A percentile compares a stretch with the other conserved stretches of the same genome.
These are phyloP conservation scores for Achlya hypogyna DNA, from an alignment of 352 stramenopile genomes.

Conservation along the genomic window DNA sequence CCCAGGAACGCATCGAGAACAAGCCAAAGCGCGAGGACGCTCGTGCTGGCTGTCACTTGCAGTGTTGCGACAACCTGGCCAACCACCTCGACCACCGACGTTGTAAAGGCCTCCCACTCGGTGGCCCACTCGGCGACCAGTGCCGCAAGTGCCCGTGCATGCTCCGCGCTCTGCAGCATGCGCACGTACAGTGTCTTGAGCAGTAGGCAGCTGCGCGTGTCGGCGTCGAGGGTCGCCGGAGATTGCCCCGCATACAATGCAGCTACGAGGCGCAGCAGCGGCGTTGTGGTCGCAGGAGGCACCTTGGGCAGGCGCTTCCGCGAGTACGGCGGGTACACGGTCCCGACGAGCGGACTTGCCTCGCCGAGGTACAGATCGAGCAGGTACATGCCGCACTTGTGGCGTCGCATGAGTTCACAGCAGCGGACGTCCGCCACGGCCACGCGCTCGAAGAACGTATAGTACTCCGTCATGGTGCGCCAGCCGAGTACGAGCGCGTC, in stretches of 20 bases:
- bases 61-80: conserved; percentile 4
- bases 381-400: conserved; percentile 18
- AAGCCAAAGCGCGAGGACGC: background rate
- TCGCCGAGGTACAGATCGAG: conserved; percentile 17
- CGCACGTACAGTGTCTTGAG: conserved; percentile 16
- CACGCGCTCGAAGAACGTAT: background rate
- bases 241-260: background rate
- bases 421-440: background rate
- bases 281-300: background rate
- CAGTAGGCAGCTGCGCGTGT: conserved; percentile 15
- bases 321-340: conserved; percentile 6
- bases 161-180: conserved; percentile 8
- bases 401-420: background rate
- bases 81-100: conserved; percentile 7
- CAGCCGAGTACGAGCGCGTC: conserved; percentile 5
- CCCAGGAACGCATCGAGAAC: conserved; percentile 13
- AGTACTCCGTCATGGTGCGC: conserved; percentile 8
- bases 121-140: conserved; percentile 9
- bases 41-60: background rate
- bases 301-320: conserved; percentile 18
- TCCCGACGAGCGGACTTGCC: conserved; percentile 14
- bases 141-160: background rate
- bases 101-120: conserved; percentile 20
- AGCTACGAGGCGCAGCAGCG: background rate
- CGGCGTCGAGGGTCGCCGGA: conserved; percentile 1